These are phyloP conservation scores for Huntiella bhutanensis DNA, from an alignment of 2,329 filamentous ascomycete species.

Conservation along the genomic window DNA sequence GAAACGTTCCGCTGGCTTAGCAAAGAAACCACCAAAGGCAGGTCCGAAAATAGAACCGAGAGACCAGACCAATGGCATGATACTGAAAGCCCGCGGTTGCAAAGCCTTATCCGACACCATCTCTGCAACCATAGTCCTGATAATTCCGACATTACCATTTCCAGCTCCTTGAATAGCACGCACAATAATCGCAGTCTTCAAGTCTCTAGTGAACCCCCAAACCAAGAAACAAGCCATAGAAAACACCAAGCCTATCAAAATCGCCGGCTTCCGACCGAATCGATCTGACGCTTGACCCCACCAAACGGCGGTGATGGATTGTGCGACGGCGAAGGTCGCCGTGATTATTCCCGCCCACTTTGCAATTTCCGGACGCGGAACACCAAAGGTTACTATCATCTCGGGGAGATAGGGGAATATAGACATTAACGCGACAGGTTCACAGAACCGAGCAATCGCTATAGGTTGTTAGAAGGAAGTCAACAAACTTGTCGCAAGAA, in stretches of 20 bases:
- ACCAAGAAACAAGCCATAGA: conserved; percentile 68
- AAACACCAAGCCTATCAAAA: conserved; percentile 52
- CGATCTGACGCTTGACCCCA: conserved; percentile 64
- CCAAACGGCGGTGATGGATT: conserved; percentile 51
- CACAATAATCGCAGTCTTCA: conserved; percentile 62
- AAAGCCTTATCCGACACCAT: conserved; percentile 74
- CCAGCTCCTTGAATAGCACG: conserved; percentile 63
- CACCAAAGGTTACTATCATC: conserved; percentile 65
- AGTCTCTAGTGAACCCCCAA: conserved; percentile 65
- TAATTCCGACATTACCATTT: conserved; percentile 89
- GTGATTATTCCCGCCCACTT: conserved; percentile 65
- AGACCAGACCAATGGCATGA: conserved; percentile 85
- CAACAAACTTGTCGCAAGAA: neutral
- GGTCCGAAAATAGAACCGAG: conserved; percentile 78
- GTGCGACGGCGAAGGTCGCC: conserved; percentile 51
- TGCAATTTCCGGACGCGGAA: conserved; percentile 52
- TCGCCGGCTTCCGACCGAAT: conserved; percentile 65
- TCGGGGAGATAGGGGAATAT: conserved; percentile 55
- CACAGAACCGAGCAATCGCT: conserved; percentile 64
- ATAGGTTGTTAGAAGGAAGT: conserved; percentile 1
- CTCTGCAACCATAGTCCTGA: conserved; percentile 81
- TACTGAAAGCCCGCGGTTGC: conserved; percentile 72
- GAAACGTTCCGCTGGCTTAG: conserved; percentile 58
- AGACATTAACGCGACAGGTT: conserved; percentile 54
- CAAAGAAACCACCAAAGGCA: conserved; percentile 69